phyloP scores from a whole-genome alignment of 208 protist genomes.

The Leishmania mexicana region DNA sequence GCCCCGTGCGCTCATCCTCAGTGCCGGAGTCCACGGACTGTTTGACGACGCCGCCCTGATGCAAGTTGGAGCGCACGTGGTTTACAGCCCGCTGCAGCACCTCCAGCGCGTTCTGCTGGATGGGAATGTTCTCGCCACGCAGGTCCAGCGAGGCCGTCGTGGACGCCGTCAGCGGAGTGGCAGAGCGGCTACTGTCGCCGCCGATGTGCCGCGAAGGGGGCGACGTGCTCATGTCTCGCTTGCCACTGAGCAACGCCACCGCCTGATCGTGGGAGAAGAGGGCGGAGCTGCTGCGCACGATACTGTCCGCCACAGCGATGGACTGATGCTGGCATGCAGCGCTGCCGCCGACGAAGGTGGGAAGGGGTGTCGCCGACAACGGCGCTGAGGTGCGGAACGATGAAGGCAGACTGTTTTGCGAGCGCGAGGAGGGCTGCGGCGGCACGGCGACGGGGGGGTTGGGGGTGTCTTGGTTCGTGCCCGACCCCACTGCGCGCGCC shows the following conservation, averaged over 20 bases:
- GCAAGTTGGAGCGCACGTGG: conserved; percentile 21
- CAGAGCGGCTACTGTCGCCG: not conserved
- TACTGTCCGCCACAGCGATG: conserved; percentile 22
- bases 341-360: not conserved
- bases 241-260: no score
- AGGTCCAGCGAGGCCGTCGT: not conserved
- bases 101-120: conserved; percentile 17
- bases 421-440: not conserved
- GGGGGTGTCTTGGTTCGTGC: not conserved
- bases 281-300: conserved; percentile 26
- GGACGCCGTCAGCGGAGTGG: not conserved
- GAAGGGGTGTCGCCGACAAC: conserved; percentile 13
- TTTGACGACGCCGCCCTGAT: not conserved
- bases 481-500: not conserved
- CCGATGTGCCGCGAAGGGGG: not conserved
- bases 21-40: not conserved
- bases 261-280: conserved; percentile 8
- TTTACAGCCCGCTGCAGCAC: conserved; percentile 26
- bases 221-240: not conserved
- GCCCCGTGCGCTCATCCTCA: conserved; percentile 24
- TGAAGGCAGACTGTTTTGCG: not conserved
- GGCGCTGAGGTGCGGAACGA: conserved; percentile 7
- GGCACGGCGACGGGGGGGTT: not conserved
- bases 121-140: not conserved
- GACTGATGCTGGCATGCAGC: conserved; percentile 13